phyloP scores from a whole-genome alignment of 2,329 filamentous ascomycete genomes.

The Conoideocrella luteorostrata region DNA sequence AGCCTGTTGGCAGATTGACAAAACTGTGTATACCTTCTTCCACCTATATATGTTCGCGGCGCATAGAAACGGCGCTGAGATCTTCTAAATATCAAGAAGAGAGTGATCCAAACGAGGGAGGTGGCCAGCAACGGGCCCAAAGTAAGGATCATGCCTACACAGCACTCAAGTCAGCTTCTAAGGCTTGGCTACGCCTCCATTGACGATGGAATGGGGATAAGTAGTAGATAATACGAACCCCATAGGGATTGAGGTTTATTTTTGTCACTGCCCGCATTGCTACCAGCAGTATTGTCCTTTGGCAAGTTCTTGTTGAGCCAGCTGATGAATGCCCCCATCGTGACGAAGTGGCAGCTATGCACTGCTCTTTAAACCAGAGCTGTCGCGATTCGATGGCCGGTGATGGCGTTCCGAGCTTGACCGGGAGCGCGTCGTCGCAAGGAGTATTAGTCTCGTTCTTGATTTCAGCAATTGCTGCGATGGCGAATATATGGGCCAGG shows the following conservation, averaged over 20 bases:
- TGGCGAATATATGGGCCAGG: neutral
- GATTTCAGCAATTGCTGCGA: neutral
- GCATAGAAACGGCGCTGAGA: slow-evolving; percentile 48
- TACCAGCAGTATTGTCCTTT: slow-evolving; percentile 17
- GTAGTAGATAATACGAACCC: slow-evolving; percentile 18
- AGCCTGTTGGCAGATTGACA: neutral
- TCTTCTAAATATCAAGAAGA: slow-evolving; percentile 45
- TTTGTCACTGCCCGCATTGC: slow-evolving; percentile 2
- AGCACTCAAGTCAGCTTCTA: slow-evolving; percentile 7
- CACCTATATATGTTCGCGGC: slow-evolving; percentile 45
- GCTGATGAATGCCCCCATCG: slow-evolving; percentile 32
- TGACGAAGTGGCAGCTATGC: slow-evolving; percentile 13
- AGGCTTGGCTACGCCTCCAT: neutral
- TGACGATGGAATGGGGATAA: neutral
- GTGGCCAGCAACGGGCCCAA: slow-evolving; percentile 46
- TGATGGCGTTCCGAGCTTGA: neutral
- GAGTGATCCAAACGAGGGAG: slow-evolving; percentile 39
- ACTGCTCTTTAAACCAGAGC: neutral
- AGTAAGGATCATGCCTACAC: slow-evolving; percentile 39
- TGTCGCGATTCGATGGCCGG: neutral
- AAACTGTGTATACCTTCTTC: slow-evolving; percentile 34
- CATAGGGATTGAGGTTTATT: slow-evolving; percentile 27
- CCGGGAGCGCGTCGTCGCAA: neutral
- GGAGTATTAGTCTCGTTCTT: neutral
- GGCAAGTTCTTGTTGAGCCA: slow-evolving; percentile 30